Conservation (phyloP, 2,329 filamentous ascomycete genomes). For the Penicillium hesseltinei region DNA sequence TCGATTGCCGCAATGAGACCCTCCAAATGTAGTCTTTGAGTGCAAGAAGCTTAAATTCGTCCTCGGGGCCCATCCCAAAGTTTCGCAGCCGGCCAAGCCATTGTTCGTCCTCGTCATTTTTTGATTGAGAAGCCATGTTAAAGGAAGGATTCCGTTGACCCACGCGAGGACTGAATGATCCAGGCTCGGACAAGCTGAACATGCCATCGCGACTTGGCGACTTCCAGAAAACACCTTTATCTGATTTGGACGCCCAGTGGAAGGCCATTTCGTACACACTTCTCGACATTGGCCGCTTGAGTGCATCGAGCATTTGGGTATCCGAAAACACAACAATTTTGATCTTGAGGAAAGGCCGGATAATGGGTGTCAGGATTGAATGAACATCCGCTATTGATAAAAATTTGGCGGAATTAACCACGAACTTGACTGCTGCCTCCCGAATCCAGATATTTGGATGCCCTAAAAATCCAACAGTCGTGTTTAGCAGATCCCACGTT, state of each 20-base stretch:
- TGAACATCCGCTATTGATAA: slow-evolving; percentile 76
- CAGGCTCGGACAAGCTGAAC: slow-evolving; percentile 63
- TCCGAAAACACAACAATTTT: slow-evolving; percentile 69
- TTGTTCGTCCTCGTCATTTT: slow-evolving; percentile 89
- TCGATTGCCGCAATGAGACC: slow-evolving; percentile 68
- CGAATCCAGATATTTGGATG: slow-evolving; percentile 96
- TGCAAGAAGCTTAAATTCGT: slow-evolving; percentile 84
- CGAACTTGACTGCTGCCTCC: slow-evolving; percentile 80
- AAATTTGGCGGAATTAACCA: slow-evolving; percentile 72
- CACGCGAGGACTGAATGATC: slow-evolving; percentile 57
- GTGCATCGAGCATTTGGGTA: slow-evolving; percentile 69
- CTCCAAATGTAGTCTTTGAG: slow-evolving; percentile 91
- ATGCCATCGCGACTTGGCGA: slow-evolving; percentile 67
- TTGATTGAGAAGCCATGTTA: slow-evolving; percentile 62
- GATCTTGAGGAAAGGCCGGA: slow-evolving; percentile 78
- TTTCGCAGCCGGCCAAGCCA: slow-evolving; percentile 86
- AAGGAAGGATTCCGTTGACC: slow-evolving; percentile 43
- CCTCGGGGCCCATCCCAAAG: slow-evolving; percentile 75
- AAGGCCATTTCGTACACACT: slow-evolving; percentile 81
- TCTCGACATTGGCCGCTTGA: slow-evolving; percentile 78
- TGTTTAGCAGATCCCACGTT: slow-evolving; percentile 82
- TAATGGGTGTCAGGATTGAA: slow-evolving; percentile 77
- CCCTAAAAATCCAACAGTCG: slow-evolving; percentile 80
- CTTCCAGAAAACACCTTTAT: slow-evolving; percentile 86
- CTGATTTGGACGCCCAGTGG: slow-evolving; percentile 78